A percentile compares a stretch with the other conserved stretches of the same genome.
Conservation (phyloP, 1,284 basidiomycete genomes). For the Xanthoconium separans region DNA sequence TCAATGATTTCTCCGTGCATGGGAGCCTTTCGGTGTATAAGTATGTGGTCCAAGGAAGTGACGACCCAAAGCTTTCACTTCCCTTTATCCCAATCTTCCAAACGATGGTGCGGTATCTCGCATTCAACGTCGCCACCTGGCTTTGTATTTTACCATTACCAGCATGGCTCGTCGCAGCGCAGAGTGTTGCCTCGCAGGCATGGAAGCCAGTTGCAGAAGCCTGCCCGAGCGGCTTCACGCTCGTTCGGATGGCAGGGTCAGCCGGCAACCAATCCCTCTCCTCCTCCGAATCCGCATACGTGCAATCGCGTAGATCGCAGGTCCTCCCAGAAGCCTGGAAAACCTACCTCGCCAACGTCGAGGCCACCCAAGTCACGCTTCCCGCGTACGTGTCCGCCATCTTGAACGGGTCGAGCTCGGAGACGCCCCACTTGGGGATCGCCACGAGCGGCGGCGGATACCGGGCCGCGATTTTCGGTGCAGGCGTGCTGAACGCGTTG, state of each 20-base stretch:
- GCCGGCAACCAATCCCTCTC: slow-evolving; percentile 30
- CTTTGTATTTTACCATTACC: slow-evolving; percentile 7
- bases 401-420: no score
- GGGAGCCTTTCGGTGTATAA: neutral
- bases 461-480: no score
- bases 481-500: slow-evolving; percentile 41
- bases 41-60: neutral
- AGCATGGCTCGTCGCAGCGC: slow-evolving; percentile 13
- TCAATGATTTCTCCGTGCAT: neutral
- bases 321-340: slow-evolving; percentile 33
- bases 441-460: no score
- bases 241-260: slow-evolving; percentile 18
- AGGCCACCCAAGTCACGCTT: slow-evolving; percentile 23
- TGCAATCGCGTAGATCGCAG: slow-evolving; percentile 27
- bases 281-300: slow-evolving; percentile 28
- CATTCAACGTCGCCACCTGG: slow-evolving; percentile 1
- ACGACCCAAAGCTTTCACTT: neutral
- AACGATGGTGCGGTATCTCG: neutral
- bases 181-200: slow-evolving; percentile 20
- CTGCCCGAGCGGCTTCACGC: slow-evolving; percentile 25
- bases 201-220: slow-evolving; percentile 26
- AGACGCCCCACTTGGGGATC: no score
- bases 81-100: neutral
- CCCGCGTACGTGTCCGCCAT: slow-evolving; percentile 26
- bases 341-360: slow-evolving; percentile 35